Evolutionary conservation across 2,329 filamentous ascomycete genomes (phyloP), one percentile per base, ranked within the genome.

Genomic region (Colletotrichum melonis): DNA sequence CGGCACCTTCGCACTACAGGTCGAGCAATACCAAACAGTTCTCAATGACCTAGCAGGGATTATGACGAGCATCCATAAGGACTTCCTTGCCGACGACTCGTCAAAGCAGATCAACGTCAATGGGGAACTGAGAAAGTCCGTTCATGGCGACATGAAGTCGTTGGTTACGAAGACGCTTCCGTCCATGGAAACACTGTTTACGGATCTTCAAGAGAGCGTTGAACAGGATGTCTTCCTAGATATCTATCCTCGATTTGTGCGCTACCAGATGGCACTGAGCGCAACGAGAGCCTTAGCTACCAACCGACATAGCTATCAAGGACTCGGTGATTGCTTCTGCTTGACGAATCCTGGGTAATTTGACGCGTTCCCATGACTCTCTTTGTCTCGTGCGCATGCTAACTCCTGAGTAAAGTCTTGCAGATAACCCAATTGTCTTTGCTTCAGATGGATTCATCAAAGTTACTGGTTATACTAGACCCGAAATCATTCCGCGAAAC

Each of bases 251-350:
- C 82, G 84, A 24, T 90, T 90, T 76, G 87, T 89, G 16, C 86
- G 86, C 49, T 83, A 86, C 67, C 88, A 89, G 74, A 81, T 90
- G 69, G 85, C 84, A 0, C 78, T 84, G 26, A 85, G 84, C 57
- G 86, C 86, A 9, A 82, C 83, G 4, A 79, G 81, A 56, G 86
- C 88, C 0, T 78, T 90, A 5, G 82, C 86, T 1, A 76, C 69
- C 5, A 77, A 78, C 9, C 74, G 76, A 6, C 80, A 80, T 5
- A 77, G 82, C 66, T 91, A 87, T 66, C 86, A 86, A 4, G 90
- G 90, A 0, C 82, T 92, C 0, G 90, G 89, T 5, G 85, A 89
- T 64, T 89, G 89, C 49, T 91, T 92, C 74, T 89, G 88, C 68
- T 77, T 92, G 14, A 90, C 88, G 1, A 86, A 91, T 77, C 87